Evolutionary conservation across 192 early-diverging fungal genomes (phyloP).

Genomic region (Pilaira anomala): DNA sequence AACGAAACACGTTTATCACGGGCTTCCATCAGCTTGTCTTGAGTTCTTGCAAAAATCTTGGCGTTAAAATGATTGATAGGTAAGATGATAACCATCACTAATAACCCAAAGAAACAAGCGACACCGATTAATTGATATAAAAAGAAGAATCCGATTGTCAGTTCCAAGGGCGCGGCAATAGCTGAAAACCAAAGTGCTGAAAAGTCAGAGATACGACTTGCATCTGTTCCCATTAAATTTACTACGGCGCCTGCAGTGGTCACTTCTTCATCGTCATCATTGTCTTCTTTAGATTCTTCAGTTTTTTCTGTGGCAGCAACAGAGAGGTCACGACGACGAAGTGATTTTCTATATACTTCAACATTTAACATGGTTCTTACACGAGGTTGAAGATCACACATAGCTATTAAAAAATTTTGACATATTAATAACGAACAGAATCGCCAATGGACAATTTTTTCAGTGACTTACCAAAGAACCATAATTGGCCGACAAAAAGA

Average conservation of each 20-base stretch:
- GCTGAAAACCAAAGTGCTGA: slow-evolving; percentile 47
- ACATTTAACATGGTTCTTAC: slow-evolving; percentile 33
- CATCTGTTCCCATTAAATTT: slow-evolving; percentile 72
- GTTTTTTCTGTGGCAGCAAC: slow-evolving; percentile 19
- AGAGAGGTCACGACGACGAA: slow-evolving; percentile 50
- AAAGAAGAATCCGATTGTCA: slow-evolving; percentile 60
- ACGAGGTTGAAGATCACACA: slow-evolving; percentile 28
- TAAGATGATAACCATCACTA: slow-evolving; percentile 47
- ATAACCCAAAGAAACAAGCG: slow-evolving; percentile 72
- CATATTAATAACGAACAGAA: neutral
- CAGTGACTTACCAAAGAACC: slow-evolving; percentile 26
- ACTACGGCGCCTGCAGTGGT: slow-evolving; percentile 59
- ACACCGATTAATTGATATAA: slow-evolving; percentile 79
- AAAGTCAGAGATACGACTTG: slow-evolving; percentile 56
- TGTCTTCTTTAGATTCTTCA: slow-evolving; percentile 25
- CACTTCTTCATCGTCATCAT: neutral
- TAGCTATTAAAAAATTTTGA: slow-evolving; percentile 4
- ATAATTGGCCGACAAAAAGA: slow-evolving; percentile 12
- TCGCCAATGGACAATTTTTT: too few relatives aligned
- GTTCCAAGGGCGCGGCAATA: slow-evolving; percentile 56
- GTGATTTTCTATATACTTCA: slow-evolving; percentile 66
- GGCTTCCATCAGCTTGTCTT: slow-evolving; percentile 58
- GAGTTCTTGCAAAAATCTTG: slow-evolving; percentile 38
- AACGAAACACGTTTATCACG: slow-evolving; percentile 74
- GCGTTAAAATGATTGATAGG: slow-evolving; percentile 40